phyloP scores from a whole-genome alignment of 1,284 basidiomycete species.

The Cryptococcus deneoformans region DNA sequence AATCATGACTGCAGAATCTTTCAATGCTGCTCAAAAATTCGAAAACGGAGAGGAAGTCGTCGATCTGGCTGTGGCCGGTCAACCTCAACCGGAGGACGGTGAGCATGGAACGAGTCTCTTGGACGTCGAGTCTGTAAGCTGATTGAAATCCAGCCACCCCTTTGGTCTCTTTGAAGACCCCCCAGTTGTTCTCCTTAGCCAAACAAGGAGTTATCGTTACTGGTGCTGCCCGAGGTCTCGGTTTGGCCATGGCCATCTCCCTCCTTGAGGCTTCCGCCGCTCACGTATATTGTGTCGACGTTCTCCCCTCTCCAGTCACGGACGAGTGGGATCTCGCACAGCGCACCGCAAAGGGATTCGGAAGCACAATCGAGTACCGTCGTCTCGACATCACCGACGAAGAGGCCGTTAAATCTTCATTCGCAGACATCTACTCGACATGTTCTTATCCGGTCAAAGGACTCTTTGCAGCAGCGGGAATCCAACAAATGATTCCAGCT shows the following conservation, averaged over 20 bases:
- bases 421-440: conserved; percentile 58
- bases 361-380: conserved; percentile 61
- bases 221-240: conserved; percentile 74
- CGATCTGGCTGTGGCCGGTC: too few species aligned
- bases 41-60: too few species aligned
- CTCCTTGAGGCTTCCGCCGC: conserved; percentile 70
- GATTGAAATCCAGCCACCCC: neutral
- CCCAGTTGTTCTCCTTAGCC: conserved; percentile 59
- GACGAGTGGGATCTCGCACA: conserved; percentile 61
- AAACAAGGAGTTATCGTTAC: conserved; percentile 75
- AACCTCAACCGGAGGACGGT: too few species aligned
- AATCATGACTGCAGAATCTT: too few species aligned
- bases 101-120: too few species aligned
- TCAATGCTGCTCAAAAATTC: too few species aligned
- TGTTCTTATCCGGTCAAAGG: conserved; percentile 53
- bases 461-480: conserved; percentile 68
- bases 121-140: neutral
- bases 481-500: conserved; percentile 63
- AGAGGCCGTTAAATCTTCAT: conserved; percentile 53
- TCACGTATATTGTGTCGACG: conserved; percentile 72
- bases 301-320: conserved; percentile 61
- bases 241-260: conserved; percentile 75
- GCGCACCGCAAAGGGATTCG: conserved; percentile 51
- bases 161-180: conserved; percentile 2
- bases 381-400: conserved; percentile 65